These are phyloP conservation scores for Pseudoscleropodium purum DNA, from an alignment of 225 moss, liverwort and hornwort genomes.

Conservation along the genomic window DNA sequence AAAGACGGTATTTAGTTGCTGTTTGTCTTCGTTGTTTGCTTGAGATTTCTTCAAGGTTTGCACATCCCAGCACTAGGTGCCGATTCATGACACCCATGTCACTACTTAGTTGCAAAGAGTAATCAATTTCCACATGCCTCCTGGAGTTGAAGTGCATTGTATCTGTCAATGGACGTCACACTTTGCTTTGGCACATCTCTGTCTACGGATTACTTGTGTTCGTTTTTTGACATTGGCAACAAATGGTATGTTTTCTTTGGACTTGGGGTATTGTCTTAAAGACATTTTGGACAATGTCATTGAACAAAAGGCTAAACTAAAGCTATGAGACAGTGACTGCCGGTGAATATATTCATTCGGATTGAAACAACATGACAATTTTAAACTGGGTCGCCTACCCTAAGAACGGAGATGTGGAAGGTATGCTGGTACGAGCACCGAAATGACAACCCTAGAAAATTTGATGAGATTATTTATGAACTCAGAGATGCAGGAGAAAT, in stretches of 20 bases:
- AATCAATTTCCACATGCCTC: conserved; percentile 14
- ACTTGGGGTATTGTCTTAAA: no score
- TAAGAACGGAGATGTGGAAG: neutral
- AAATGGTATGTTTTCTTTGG: no score
- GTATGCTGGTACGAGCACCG: neutral
- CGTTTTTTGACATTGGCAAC: no score
- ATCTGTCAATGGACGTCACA: neutral
- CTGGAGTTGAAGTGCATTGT: neutral
- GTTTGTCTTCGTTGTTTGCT: no score
- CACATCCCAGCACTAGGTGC: conserved; percentile 28
- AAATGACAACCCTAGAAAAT: neutral
- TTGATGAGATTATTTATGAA: no score
- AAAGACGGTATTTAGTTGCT: neutral
- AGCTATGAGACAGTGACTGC: no score
- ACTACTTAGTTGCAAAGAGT: conserved; percentile 7
- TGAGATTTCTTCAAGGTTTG: neutral
- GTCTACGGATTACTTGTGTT: neutral
- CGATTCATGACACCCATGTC: conserved; percentile 7
- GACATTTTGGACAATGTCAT: neutral
- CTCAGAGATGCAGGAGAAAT: no score
- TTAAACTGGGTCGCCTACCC: no score
- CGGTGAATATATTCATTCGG: neutral
- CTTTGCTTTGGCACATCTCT: neutral
- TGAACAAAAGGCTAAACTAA: no score
- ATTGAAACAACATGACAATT: neutral